Base-by-base conservation (phyloP, 2,329 filamentous ascomycete genomes). In the Fusarium sororula region DNA sequence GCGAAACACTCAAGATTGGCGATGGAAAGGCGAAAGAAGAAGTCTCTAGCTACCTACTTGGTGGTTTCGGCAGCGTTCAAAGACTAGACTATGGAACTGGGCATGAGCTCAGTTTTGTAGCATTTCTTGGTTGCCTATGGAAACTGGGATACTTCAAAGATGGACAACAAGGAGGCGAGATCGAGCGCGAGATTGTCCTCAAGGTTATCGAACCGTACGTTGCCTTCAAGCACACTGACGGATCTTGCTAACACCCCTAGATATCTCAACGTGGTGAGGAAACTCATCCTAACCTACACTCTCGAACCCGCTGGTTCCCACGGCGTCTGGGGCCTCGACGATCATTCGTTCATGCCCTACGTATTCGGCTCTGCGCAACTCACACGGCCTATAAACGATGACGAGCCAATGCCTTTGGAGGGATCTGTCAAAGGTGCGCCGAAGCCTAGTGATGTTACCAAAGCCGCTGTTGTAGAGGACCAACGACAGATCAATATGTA, bases 251-350 rank as follows among this genome's bases (percentile, higher is more conserved):
- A 77, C 42, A 14, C 7, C 24, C 8, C 11, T 15, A 94, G 93
- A 45, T 97, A 97, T 79, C 85, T 97, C n/a, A 85, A 86, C 38
- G 91, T 98, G 5, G 87, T 98, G 51, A 92, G 96, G 44, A 90
- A 89, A 47, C 87, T 99, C 15, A 98, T 99, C 77, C 86, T 94
- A 57, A 96, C 92, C 6, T 99, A 98, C 81, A 98, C 92, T 2
- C 89, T 99, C 26, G 96, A 99, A 80, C 96, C 96, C 8, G 96
- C 96, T 11, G 96, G 96, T 6, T 97, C 96, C 3, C 96, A 98
- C 80, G 96, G 96, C 7, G 96, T 99, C 26, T 99, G 96, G 96
- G 96, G 96, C 26, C 87, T 99, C n/a, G 96, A 99, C 80, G 96
- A 99, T 81, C 96, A 99, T 83, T 95, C 91, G 14, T 98, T 99